Evolutionary conservation across 352 stramenopile species (phyloP).

Genomic region (Phytophthora sp.): DNA sequence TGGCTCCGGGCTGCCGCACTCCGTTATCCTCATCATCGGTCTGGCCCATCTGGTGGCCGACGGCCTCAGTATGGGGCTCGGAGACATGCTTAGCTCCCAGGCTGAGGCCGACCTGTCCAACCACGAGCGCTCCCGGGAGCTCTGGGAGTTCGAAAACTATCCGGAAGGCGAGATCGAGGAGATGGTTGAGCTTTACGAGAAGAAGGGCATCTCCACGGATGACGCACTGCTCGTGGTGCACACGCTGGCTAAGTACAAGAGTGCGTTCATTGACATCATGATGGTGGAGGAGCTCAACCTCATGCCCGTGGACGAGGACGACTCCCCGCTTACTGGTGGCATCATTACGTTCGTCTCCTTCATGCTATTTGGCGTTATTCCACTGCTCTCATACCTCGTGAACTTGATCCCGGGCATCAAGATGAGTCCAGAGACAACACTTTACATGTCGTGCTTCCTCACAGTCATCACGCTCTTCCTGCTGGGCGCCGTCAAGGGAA

Average conservation of each 20-base stretch:
- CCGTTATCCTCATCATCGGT: slow-evolving; percentile 95
- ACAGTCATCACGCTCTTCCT: slow-evolving; percentile 95
- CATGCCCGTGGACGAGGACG: slow-evolving; percentile 93
- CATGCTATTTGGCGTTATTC: slow-evolving; percentile 92
- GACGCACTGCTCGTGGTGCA: slow-evolving; percentile 92
- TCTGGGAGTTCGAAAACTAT: slow-evolving; percentile 97
- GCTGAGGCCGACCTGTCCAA: slow-evolving; percentile 94
- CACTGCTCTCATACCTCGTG: slow-evolving; percentile 93
- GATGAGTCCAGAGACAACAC: slow-evolving; percentile 61
- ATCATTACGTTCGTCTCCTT: slow-evolving; percentile 92
- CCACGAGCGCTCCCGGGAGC: slow-evolving; percentile 91
- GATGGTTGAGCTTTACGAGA: slow-evolving; percentile 97
- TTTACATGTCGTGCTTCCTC: slow-evolving; percentile 94
- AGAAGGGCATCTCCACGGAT: slow-evolving; percentile 89
- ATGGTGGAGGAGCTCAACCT: slow-evolving; percentile 97
- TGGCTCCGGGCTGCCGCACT: slow-evolving; percentile 86
- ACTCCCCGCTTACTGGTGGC: slow-evolving; percentile 84
- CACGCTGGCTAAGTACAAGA: slow-evolving; percentile 96
- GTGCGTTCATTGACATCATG: slow-evolving; percentile 98
- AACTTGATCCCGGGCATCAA: slow-evolving; percentile 78
- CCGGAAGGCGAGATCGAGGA: slow-evolving; percentile 95
- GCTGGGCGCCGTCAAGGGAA: slow-evolving; percentile 93
- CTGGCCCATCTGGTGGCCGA: slow-evolving; percentile 96
- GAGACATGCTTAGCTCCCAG: slow-evolving; percentile 94
- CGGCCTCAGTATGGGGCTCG: slow-evolving; percentile 95